A percentile compares a stretch with the other conserved stretches of the same genome.
These are phyloP conservation scores for Citrus maxima DNA, from an alignment of 345 rosid species.

Conservation along the genomic window DNA sequence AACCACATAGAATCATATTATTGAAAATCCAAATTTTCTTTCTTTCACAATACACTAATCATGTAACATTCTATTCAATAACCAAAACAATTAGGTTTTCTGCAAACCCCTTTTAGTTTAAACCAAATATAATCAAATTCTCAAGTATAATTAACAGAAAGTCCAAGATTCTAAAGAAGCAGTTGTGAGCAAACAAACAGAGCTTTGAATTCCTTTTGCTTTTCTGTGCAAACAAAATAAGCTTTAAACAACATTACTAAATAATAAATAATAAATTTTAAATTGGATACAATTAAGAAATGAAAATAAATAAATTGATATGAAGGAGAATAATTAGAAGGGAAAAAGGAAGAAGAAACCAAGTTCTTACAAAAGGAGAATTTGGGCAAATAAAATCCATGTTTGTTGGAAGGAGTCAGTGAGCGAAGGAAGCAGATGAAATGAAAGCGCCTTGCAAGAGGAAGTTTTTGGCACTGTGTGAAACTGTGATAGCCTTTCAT, in stretches of 20 bases:
- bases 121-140: not conserved
- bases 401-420: not conserved
- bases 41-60: not conserved
- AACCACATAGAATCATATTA: not conserved
- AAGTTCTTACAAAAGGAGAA: slow-evolving; percentile 41
- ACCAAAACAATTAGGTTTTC: not conserved
- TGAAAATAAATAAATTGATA: not conserved
- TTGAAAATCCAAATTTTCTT: not conserved
- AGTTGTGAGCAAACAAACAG: not conserved
- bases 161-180: not conserved
- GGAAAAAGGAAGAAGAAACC: not conserved
- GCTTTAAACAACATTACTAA: too few relatives aligned
- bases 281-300: too few relatives aligned
- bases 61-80: not conserved
- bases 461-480: too few relatives aligned
- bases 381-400: slow-evolving; percentile 37
- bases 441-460: not conserved
- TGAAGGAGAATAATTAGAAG: not conserved
- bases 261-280: not conserved
- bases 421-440: not conserved
- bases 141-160: not conserved
- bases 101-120: not conserved
- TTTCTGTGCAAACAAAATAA: slow-evolving; percentile 13
- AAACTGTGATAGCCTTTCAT: not conserved
- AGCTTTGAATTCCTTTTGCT: not conserved